phyloP scores from a whole-genome alignment of 2,329 filamentous ascomycete species.

The Pseudonectria buxi region DNA sequence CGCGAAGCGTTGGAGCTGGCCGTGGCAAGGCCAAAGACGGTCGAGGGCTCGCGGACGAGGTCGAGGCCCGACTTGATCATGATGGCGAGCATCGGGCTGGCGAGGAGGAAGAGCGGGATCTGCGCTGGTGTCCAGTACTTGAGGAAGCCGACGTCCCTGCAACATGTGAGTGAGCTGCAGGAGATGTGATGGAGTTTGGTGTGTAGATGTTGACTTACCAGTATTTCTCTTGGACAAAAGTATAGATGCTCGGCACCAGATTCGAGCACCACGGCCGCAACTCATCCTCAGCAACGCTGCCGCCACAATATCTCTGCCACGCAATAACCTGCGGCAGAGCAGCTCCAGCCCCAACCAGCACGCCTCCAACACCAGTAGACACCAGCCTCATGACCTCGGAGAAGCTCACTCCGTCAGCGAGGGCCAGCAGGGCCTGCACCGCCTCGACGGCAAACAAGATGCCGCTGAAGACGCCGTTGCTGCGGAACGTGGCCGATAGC shows the following conservation, averaged over 20 bases:
- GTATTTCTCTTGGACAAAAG: conserved; percentile 82
- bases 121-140: conserved; percentile 87
- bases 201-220: conserved; percentile 57
- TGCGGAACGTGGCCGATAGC: conserved; percentile 65
- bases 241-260: conserved; percentile 78
- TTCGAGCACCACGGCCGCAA: conserved; percentile 67
- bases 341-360: conserved; percentile 60
- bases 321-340: conserved; percentile 67
- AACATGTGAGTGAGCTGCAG: conserved; percentile 10
- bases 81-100: conserved; percentile 66
- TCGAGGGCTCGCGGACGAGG: conserved; percentile 21
- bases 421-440: conserved; percentile 29
- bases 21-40: conserved; percentile 2
- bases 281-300: conserved; percentile 17
- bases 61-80: conserved; percentile 50
- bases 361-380: conserved; percentile 58
- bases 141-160: conserved; percentile 80
- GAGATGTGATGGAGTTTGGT: conserved; percentile 1
- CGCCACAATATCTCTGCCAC: conserved; percentile 62
- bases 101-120: conserved; percentile 79
- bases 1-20: conserved; percentile 7
- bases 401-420: conserved; percentile 21
- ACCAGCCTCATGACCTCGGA: conserved; percentile 45
- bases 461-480: conserved; percentile 82
- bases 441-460: conserved; percentile 63